Evolutionary conservation across 1,139 yeast species (phyloP), one percentile per base, ranked within the genome.

Genomic region (Debaryomyces udenii): DNA sequence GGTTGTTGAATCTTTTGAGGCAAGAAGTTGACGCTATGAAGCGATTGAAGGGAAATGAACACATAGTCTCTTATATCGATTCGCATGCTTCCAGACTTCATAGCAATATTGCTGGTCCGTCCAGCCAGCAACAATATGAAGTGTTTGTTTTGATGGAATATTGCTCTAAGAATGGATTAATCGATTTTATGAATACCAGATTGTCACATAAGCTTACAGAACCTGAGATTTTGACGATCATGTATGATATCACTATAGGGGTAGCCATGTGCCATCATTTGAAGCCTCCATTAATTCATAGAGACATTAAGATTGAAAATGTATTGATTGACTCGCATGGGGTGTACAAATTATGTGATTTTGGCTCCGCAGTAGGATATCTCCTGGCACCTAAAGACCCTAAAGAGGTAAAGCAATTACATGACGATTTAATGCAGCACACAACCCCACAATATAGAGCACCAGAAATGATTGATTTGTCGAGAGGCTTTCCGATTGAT

Each of bases 391-490:
- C 96, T 1, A 67, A 74, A 43, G 78, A 74, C 46, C 74, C 80
- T 6, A 81, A 79, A 44, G 96, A 86, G 55, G 72, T 83, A 52
- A 82, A 82, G 40, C 66, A 76, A 11, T 64, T 91, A 35, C 87
- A 86, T 48, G 88, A 87, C 50, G 97, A 93, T 57, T 80, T 93
- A 43, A 81, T 87, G 70, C 83, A 84, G 48, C 94, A 93, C 61
- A 93, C 99, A 0, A 93, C 99, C 2, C 96, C 97, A n/a, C 99
- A 93, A 62, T 93, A 93, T 63, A 74, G 99, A 50, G 77, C 96
- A 1, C 99, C 99, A 0, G 99, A 93, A 62, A 93, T 93, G 99
- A 78, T 94, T 40, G 98, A 93, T 63, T 73, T 93, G 33, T 80
- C 85, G 48, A 76, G 86, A 47, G 88, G 94, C 3, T 76, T 85